Evolutionary conservation across 495 filamentous ascomycete species (phyloP).

Genomic region (Apodospora peruviana): DNA sequence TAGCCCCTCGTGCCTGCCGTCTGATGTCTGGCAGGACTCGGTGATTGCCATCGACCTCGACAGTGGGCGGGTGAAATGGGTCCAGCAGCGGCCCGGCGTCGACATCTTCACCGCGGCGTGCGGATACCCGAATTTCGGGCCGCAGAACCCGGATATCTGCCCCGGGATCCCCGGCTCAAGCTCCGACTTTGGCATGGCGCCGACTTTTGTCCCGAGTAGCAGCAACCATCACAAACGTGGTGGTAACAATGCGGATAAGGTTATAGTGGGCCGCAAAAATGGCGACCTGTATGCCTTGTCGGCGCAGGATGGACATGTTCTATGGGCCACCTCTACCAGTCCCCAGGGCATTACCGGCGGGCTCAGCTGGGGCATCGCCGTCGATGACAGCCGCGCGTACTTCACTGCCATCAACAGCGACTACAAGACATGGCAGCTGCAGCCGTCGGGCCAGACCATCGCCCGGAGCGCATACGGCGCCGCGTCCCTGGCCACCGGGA

Average conservation of each 20-base stretch:
- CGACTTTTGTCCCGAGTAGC: slow-evolving; percentile 22
- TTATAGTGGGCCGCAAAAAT: slow-evolving; percentile 34
- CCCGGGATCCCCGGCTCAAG: slow-evolving; percentile 22
- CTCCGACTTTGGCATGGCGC: slow-evolving; percentile 37
- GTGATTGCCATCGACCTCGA: slow-evolving; percentile 26
- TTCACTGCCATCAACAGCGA: slow-evolving; percentile 28
- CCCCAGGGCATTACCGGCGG: slow-evolving; percentile 21
- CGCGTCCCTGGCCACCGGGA: slow-evolving; percentile 2
- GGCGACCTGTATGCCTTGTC: slow-evolving; percentile 30
- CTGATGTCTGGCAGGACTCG: slow-evolving; percentile 27
- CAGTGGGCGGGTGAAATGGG: slow-evolving; percentile 27
- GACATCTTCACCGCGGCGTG: slow-evolving; percentile 27
- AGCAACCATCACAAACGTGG: neutral
- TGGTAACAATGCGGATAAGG: slow-evolving; percentile 14
- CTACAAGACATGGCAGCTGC: slow-evolving; percentile 12
- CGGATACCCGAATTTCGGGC: slow-evolving; percentile 8
- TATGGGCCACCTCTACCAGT: slow-evolving; percentile 27
- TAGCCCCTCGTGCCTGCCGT: slow-evolving; percentile 7
- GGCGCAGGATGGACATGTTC: slow-evolving; percentile 20
- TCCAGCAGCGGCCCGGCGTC: slow-evolving; percentile 15
- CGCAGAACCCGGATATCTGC: slow-evolving; percentile 16
- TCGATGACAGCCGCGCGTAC: slow-evolving; percentile 28
- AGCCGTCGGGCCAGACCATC: slow-evolving; percentile 9
- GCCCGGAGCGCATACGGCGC: slow-evolving; percentile 31
- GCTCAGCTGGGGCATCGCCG: slow-evolving; percentile 35